These are phyloP conservation scores for Penicillium steckii DNA, from an alignment of 495 filamentous ascomycete genomes.

Conservation along the genomic window DNA sequence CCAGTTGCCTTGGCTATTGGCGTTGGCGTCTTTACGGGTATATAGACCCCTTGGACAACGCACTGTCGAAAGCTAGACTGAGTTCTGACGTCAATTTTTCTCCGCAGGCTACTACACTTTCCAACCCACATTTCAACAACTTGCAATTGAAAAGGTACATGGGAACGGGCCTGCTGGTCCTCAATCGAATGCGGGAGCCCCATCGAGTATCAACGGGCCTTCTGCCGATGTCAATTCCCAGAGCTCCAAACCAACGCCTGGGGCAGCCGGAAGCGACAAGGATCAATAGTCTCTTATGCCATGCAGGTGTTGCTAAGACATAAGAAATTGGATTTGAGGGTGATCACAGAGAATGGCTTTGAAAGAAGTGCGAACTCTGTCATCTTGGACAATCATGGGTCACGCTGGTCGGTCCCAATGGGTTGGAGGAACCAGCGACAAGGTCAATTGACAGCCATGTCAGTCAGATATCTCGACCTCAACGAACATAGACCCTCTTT, in stretches of 20 bases:
- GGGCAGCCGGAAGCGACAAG: not conserved
- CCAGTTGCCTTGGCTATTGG: conserved; percentile 40
- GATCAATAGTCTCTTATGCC: not conserved
- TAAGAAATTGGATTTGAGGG: not conserved
- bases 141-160: conserved; percentile 18
- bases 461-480: not conserved
- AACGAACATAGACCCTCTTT: too few species aligned
- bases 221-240: not conserved
- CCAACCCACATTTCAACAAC: conserved; percentile 26
- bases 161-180: not conserved
- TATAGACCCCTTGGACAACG: not conserved
- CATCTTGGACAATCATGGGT: not conserved
- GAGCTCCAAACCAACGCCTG: not conserved
- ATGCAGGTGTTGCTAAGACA: not conserved
- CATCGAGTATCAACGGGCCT: not conserved
- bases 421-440: not conserved
- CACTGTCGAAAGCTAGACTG: not conserved
- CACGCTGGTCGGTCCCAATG: not conserved
- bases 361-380: not conserved
- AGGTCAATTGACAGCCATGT: not conserved
- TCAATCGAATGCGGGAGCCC: not conserved
- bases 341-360: not conserved
- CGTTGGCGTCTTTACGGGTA: conserved; percentile 42
- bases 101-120: conserved; percentile 32
- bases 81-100: conserved; percentile 18